These are phyloP conservation scores for Podospora pseudocomata DNA, from an alignment of 495 filamentous ascomycete species.

Conservation along the genomic window DNA sequence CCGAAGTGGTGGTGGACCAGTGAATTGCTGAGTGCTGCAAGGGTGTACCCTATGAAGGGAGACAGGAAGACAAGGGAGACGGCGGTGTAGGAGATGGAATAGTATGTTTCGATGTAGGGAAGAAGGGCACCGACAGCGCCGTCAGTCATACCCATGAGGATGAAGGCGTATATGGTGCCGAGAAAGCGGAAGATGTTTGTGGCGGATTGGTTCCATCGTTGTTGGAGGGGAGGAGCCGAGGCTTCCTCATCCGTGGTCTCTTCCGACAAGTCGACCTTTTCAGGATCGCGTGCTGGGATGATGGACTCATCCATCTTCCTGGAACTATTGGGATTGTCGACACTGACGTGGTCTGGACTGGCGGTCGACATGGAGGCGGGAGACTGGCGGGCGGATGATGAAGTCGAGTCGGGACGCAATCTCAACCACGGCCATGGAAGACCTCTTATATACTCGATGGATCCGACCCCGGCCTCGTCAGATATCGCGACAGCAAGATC, in stretches of 20 bases:
- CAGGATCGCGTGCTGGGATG: not conserved
- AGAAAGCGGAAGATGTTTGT: conserved; percentile 63
- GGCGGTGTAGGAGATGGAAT: conserved; percentile 69
- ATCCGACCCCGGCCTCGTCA: not conserved
- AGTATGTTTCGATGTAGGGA: conserved; percentile 55
- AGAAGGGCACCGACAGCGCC: conserved; percentile 60
- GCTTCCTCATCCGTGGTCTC: conserved; percentile 18
- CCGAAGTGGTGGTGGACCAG: conserved; percentile 55
- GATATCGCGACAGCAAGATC: not conserved
- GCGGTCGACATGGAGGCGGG: conserved; percentile 9
- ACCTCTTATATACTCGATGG: not conserved
- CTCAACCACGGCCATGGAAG: not conserved
- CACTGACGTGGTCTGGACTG: not conserved
- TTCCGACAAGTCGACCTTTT: conserved; percentile 10
- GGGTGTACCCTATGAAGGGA: conserved; percentile 74
- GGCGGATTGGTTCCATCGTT: conserved; percentile 64
- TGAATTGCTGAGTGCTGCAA: conserved; percentile 71
- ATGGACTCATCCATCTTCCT: not conserved
- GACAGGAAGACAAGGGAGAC: conserved; percentile 79
- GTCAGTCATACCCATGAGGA: conserved; percentile 80
- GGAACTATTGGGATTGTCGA: not conserved
- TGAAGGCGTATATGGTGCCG: conserved; percentile 67
- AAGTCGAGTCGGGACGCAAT: not conserved
- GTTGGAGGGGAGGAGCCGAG: not conserved
- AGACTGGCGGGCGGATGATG: not conserved